A percentile compares a stretch with the other conserved stretches of the same genome.
Evolutionary conservation across 1,284 basidiomycete genomes (phyloP).

Genomic region (Golubevia pallescens): DNA sequence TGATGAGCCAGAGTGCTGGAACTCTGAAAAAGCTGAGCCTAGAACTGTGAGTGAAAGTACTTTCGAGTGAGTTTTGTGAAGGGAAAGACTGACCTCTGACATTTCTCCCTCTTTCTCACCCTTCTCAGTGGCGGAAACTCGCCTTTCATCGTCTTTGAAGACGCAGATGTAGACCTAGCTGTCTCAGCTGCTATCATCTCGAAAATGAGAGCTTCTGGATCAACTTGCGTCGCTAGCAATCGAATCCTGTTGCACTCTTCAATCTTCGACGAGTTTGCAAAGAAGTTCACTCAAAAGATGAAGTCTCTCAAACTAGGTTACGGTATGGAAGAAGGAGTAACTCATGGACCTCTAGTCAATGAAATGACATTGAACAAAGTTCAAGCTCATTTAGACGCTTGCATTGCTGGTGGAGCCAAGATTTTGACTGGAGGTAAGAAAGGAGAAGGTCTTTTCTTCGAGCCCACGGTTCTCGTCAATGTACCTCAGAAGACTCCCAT

Average conservation of each 20-base stretch:
- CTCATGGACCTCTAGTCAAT: slow-evolving; percentile 58
- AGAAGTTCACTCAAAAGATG: slow-evolving; percentile 47
- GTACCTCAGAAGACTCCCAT: slow-evolving; percentile 44
- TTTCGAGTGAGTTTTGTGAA: background rate
- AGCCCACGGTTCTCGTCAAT: slow-evolving; percentile 54
- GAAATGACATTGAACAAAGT: slow-evolving; percentile 56
- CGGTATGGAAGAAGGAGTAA: slow-evolving; percentile 55
- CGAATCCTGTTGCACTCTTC: slow-evolving; percentile 50
- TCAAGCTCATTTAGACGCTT: slow-evolving; percentile 44
- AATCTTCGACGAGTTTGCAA: slow-evolving; percentile 52
- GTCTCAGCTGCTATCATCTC: slow-evolving; percentile 52
- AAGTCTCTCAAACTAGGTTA: slow-evolving; percentile 53
- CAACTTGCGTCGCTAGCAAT: slow-evolving; percentile 60
- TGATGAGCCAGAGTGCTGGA: slow-evolving; percentile 49
- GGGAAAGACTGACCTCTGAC: too few relatives aligned
- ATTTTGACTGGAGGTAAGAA: slow-evolving; percentile 53
- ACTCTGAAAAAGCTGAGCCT: slow-evolving; percentile 64
- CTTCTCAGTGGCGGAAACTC: slow-evolving; percentile 45
- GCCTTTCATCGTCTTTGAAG: slow-evolving; percentile 63
- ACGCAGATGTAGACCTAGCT: slow-evolving; percentile 56
- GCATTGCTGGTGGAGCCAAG: slow-evolving; percentile 46
- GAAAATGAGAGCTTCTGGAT: slow-evolving; percentile 62
- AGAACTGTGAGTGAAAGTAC: slow-evolving; percentile 33
- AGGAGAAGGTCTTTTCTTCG: slow-evolving; percentile 62
- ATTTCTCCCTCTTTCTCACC: too few relatives aligned